Percentiles rank a stretch among this genome's conserved stretches.
Conservation (phyloP, 2,329 filamentous ascomycete genomes). For the Sporothrix protearum region DNA sequence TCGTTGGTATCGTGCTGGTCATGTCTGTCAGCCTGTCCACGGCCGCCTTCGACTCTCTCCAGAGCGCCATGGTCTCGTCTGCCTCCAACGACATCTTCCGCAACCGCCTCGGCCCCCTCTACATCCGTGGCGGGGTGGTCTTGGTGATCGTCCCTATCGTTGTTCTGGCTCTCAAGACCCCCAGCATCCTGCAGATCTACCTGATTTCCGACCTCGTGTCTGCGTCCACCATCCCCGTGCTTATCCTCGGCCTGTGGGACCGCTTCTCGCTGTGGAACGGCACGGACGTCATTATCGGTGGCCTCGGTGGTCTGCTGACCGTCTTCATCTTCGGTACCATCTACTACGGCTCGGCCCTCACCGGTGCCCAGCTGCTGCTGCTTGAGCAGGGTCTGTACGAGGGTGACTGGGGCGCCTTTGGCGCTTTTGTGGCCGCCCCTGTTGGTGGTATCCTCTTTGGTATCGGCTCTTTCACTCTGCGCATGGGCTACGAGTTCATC, state of each 20-base stretch:
- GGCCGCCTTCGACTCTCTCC: conserved; percentile 74
- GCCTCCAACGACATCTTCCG: conserved; percentile 82
- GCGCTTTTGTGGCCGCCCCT: conserved; percentile 76
- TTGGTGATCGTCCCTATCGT: conserved; percentile 70
- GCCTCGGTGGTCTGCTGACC: conserved; percentile 71
- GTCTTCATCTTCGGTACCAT: conserved; percentile 78
- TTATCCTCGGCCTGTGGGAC: conserved; percentile 68
- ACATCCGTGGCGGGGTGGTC: conserved; percentile 66
- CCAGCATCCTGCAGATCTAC: conserved; percentile 75
- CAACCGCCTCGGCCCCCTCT: conserved; percentile 73
- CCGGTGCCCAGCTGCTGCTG: conserved; percentile 65
- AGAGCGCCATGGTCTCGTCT: conserved; percentile 76
- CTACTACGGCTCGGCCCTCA: conserved; percentile 65
- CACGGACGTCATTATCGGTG: conserved; percentile 74
- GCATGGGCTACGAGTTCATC: conserved; percentile 57
- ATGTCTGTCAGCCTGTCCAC: conserved; percentile 76
- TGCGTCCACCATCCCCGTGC: conserved; percentile 69
- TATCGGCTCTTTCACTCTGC: conserved; percentile 56
- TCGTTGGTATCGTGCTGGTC: conserved; percentile 75
- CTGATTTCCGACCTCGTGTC: conserved; percentile 78
- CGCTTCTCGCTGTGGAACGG: conserved; percentile 70
- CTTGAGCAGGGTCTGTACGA: conserved; percentile 71
- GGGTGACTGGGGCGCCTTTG: conserved; percentile 77
- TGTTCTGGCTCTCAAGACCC: conserved; percentile 68
- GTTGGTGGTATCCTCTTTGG: conserved; percentile 72